A percentile compares a stretch with the other conserved stretches of the same genome.
phyloP scores from a whole-genome alignment of 768 basidiomycete genomes.

The Boletus pseudo-olivaceus region DNA sequence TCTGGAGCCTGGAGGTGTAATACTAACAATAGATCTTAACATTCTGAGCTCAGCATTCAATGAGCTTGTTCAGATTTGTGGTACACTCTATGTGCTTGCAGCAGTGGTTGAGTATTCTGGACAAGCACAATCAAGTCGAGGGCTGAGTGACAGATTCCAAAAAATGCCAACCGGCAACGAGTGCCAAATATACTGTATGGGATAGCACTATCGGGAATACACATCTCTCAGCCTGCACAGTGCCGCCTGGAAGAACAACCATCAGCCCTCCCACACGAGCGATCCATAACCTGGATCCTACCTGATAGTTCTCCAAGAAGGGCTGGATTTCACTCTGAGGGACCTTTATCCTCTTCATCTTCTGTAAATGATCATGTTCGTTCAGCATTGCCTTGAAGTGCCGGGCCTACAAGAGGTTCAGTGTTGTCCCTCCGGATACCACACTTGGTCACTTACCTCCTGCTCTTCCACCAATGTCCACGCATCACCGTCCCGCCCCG shows the following conservation, averaged over 20 bases:
- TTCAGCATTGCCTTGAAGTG: conserved; percentile 85
- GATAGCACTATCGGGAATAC: conserved; percentile 16
- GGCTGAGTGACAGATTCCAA: neutral
- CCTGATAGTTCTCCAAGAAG: conserved; percentile 65
- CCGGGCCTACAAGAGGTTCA: conserved; percentile 53
- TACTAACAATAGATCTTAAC: too few species aligned
- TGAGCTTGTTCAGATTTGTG: neutral
- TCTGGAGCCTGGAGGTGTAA: too few species aligned
- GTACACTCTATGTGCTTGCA: neutral
- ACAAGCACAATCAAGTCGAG: neutral
- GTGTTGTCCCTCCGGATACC: neutral
- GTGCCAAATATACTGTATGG: neutral
- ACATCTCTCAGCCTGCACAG: conserved; percentile 27
- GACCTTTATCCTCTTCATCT: conserved; percentile 66
- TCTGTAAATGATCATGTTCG: conserved; percentile 63
- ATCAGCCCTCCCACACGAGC: conserved; percentile 2
- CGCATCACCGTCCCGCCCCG: conserved; percentile 82
- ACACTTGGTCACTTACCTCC: conserved; percentile 47
- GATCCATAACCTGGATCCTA: conserved; percentile 26
- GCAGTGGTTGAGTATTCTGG: neutral
- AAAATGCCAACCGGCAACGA: neutral
- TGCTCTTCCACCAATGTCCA: conserved; percentile 97
- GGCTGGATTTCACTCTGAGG: conserved; percentile 55
- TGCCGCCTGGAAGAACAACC: conserved; percentile 22
- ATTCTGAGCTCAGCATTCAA: neutral